phyloP scores from a whole-genome alignment of 2,329 filamentous ascomycete genomes.

The Curvularia hawaiiensis region DNA sequence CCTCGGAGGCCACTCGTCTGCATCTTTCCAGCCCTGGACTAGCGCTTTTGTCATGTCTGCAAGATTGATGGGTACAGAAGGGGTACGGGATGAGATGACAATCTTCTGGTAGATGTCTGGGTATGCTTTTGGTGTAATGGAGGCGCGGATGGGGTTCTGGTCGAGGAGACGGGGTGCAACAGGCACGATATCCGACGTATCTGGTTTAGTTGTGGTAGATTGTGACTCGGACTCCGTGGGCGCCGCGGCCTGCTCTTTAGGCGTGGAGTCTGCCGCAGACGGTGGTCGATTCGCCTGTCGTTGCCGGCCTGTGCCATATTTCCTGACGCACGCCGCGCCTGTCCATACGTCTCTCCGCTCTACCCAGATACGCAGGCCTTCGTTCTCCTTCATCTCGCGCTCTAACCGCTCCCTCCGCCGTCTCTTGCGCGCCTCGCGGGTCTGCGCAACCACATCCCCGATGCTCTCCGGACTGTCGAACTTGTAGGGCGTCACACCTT shows the following conservation, averaged over 20 bases:
- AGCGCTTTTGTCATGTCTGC: slow-evolving; percentile 78
- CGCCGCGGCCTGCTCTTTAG: slow-evolving; percentile 14
- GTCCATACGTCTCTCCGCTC: slow-evolving; percentile 84
- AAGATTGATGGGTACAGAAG: slow-evolving; percentile 87
- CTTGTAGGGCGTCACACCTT: slow-evolving; percentile 42
- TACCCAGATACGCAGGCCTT: slow-evolving; percentile 79
- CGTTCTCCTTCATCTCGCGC: slow-evolving; percentile 69
- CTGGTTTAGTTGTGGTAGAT: slow-evolving; percentile 10
- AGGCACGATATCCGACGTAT: slow-evolving; percentile 62
- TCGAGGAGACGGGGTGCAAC: slow-evolving; percentile 74
- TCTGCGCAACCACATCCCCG: slow-evolving; percentile 43
- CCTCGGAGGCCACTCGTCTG: slow-evolving; percentile 89
- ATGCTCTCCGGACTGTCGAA: slow-evolving; percentile 55
- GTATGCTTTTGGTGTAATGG: slow-evolving; percentile 76
- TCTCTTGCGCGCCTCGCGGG: slow-evolving; percentile 41
- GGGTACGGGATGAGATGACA: slow-evolving; percentile 77
- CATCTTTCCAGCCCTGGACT: slow-evolving; percentile 89
- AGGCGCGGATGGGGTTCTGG: slow-evolving; percentile 75
- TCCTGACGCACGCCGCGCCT: slow-evolving; percentile 63
- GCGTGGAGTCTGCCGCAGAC: slow-evolving; percentile 14
- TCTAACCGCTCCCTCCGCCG: slow-evolving; percentile 46
- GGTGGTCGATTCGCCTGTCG: slow-evolving; percentile 2
- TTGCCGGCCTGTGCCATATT: slow-evolving; percentile 28
- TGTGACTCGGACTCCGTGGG: slow-evolving; percentile 13
- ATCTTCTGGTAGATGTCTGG: slow-evolving; percentile 88